These are phyloP conservation scores for Amorphotheca resinae DNA, from an alignment of 495 filamentous ascomycete genomes.

Conservation along the genomic window DNA sequence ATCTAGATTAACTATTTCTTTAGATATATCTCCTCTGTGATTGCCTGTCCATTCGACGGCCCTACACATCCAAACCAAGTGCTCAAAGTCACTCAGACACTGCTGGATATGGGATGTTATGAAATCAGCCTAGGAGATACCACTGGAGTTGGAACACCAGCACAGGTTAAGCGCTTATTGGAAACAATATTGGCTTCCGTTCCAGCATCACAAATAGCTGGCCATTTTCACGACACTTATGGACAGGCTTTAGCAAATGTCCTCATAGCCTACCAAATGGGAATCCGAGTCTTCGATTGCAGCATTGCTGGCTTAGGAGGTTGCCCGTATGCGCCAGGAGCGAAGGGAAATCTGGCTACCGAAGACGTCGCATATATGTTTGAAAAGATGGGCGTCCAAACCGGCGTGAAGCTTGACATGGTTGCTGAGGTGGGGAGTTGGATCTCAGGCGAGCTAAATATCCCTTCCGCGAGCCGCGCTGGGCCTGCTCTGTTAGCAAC, in stretches of 20 bases:
- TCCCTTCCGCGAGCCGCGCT: conserved; percentile 23
- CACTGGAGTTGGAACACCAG: conserved; percentile 27
- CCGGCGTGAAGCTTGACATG: conserved; percentile 26
- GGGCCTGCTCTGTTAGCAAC: conserved; percentile 19
- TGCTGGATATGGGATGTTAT: conserved; percentile 31
- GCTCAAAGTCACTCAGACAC: conserved; percentile 21
- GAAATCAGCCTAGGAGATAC: conserved; percentile 37
- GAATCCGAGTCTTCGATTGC: conserved; percentile 32
- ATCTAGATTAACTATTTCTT: too few relatives aligned
- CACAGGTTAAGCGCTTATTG: conserved; percentile 22
- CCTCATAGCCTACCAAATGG: conserved; percentile 29
- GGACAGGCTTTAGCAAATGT: conserved; percentile 32
- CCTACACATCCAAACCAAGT: conserved; percentile 24
- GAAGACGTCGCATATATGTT: conserved; percentile 34
- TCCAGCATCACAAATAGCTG: conserved; percentile 24
- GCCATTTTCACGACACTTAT: conserved; percentile 38
- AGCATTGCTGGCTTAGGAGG: conserved; percentile 34
- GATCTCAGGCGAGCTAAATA: conserved; percentile 26
- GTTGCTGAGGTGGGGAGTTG: conserved; percentile 27
- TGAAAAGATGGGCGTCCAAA: conserved; percentile 26
- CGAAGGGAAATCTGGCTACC: conserved; percentile 33
- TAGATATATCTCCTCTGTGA: conserved; percentile 35
- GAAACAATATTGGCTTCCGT: conserved; percentile 22
- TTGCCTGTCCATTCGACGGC: conserved; percentile 30
- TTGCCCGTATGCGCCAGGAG: conserved; percentile 35